phyloP scores from a whole-genome alignment of 805 yeast genomes.

The Candida palmyrensis region DNA sequence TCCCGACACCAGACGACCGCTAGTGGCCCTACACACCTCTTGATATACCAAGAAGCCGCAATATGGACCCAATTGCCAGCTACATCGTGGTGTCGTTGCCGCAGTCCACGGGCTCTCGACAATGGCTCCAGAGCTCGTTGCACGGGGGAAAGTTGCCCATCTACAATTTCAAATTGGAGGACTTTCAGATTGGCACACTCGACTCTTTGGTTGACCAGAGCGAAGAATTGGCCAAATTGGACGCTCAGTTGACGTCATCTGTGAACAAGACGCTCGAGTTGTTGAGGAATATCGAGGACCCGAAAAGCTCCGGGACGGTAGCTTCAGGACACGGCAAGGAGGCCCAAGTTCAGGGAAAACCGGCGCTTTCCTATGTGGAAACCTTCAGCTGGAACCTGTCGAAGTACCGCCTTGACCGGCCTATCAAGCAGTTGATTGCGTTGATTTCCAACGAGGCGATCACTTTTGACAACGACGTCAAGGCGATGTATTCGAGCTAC shows the following conservation, averaged over 20 bases:
- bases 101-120: slow-evolving; percentile 40
- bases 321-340: too few species aligned
- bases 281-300: slow-evolving; percentile 34
- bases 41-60: too few species aligned
- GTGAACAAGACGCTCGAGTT: slow-evolving; percentile 76
- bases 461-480: slow-evolving; percentile 80
- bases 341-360: slow-evolving; percentile 39
- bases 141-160: slow-evolving; percentile 57
- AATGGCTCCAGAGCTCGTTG: slow-evolving; percentile 53
- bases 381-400: slow-evolving; percentile 83
- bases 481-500: slow-evolving; percentile 68
- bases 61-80: slow-evolving; percentile 33
- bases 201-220: slow-evolving; percentile 87
- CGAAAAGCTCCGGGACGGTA: slow-evolving; percentile 20
- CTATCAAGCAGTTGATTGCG: slow-evolving; percentile 71
- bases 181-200: slow-evolving; percentile 89
- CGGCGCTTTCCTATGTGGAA: slow-evolving; percentile 62
- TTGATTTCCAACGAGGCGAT: slow-evolving; percentile 71
- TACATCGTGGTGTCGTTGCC: slow-evolving; percentile 59
- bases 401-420: slow-evolving; percentile 79
- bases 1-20: too few species aligned
- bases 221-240: slow-evolving; percentile 82
- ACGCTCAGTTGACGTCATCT: slow-evolving; percentile 66
- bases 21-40: too few species aligned
- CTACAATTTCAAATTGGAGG: slow-evolving; percentile 60